Conservation (phyloP, 371 early-diverging fungal genomes). For the Nematocida parisii region DNA sequence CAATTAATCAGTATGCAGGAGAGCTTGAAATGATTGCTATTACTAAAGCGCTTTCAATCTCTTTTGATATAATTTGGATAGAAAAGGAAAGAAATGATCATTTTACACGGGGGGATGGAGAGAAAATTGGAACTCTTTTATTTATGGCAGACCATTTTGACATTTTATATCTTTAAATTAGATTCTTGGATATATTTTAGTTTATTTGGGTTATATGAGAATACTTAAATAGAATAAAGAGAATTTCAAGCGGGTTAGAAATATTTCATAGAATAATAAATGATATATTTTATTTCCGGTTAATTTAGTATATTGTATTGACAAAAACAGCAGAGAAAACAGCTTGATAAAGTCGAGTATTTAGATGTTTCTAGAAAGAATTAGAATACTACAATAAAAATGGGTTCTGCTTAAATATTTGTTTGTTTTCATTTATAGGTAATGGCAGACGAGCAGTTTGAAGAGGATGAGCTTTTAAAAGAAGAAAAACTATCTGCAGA, state of each 20-base stretch:
- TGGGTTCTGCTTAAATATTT: not conserved
- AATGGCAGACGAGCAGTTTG: constrained; percentile 2
- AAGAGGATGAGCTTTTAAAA: constrained; percentile 41
- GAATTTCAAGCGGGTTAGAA: too few species aligned
- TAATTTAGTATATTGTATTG: too few species aligned
- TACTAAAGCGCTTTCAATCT: constrained; percentile 21
- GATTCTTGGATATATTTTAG: not conserved
- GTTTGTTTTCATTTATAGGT: constrained; percentile 6
- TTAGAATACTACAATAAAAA: too few species aligned
- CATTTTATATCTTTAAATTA: constrained; percentile 29
- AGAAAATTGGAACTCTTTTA: constrained; percentile 46
- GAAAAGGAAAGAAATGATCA: not conserved
- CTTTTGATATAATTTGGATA: constrained; percentile 38
- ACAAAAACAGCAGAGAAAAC: too few species aligned
- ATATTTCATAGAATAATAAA: too few species aligned
- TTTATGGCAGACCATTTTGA: constrained; percentile 49
- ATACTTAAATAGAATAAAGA: too few species aligned
- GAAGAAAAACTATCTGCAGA: constrained; percentile 55
- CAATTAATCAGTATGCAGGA: constrained; percentile 41
- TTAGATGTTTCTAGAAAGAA: too few species aligned
- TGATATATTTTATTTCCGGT: too few species aligned
- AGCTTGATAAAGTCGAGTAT: too few species aligned
- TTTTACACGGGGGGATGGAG: constrained; percentile 9
- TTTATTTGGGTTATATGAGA: too few species aligned
- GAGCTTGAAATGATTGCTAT: constrained; percentile 36